These are phyloP conservation scores for Fusarium nygamai DNA, from an alignment of 2,329 filamentous ascomycete species.

Conservation along the genomic window DNA sequence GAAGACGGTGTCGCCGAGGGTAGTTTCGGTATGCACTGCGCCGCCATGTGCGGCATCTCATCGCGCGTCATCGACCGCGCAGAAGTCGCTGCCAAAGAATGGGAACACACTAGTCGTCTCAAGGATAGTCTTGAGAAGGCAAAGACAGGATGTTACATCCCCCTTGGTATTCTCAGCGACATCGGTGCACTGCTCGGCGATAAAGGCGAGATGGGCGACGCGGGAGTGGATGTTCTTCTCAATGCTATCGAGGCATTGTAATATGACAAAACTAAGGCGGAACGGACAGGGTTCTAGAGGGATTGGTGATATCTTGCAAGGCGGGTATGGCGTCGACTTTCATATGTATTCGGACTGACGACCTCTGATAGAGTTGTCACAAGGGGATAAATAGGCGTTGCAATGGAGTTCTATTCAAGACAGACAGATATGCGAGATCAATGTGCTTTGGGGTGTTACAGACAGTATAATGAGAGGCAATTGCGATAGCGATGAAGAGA, in stretches of 20 bases:
- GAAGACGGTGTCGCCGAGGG: constrained; percentile 95
- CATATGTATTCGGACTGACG: constrained; percentile 13
- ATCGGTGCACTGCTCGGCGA: constrained; percentile 79
- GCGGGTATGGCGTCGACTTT: constrained; percentile 22
- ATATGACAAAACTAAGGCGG: neutral
- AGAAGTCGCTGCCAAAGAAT: constrained; percentile 87
- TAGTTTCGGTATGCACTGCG: constrained; percentile 99
- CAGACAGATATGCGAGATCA: neutral
- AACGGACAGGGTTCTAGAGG: neutral
- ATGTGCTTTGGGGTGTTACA: neutral
- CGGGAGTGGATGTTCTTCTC: constrained; percentile 67
- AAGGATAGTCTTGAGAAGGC: constrained; percentile 88
- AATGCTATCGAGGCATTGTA: constrained; percentile 68
- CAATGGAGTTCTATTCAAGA: constrained; percentile 8
- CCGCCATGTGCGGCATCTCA: constrained; percentile 96
- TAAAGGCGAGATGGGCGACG: constrained; percentile 58
- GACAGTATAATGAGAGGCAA: neutral
- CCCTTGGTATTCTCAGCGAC: constrained; percentile 88
- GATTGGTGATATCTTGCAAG: constrained; percentile 10
- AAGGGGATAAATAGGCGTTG: constrained; percentile 30
- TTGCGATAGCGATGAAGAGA: neutral
- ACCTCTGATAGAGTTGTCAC: constrained; percentile 28
- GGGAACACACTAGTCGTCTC: constrained; percentile 93
- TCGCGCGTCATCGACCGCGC: constrained; percentile 83
- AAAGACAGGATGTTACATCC: constrained; percentile 82